Evolutionary conservation across 352 stramenopile genomes (phyloP).

Genomic region (Phytophthora megakarya): DNA sequence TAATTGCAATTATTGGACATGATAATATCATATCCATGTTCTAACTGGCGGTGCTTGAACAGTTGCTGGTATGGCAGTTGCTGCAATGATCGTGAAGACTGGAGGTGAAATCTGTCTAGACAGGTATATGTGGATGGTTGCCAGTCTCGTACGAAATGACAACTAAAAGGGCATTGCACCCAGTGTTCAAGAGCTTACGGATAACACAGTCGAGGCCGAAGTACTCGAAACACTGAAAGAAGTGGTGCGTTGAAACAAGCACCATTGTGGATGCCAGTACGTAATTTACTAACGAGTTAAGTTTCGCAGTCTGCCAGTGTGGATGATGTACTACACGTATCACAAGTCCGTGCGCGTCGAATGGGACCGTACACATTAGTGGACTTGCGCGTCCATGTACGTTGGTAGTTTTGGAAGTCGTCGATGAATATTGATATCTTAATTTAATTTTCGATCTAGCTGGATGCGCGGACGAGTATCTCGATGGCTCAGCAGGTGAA

Average conservation of each 20-base stretch:
- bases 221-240: slow-evolving; percentile 75
- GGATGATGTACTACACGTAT: slow-evolving; percentile 79
- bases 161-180: too few relatives aligned
- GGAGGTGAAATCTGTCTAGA: slow-evolving; percentile 84
- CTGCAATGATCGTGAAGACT: slow-evolving; percentile 90
- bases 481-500: slow-evolving; percentile 82
- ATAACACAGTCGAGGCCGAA: slow-evolving; percentile 84
- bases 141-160: too few relatives aligned
- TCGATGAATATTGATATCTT: not conserved
- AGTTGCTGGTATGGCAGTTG: slow-evolving; percentile 85
- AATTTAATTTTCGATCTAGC: slow-evolving; percentile 26
- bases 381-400: slow-evolving; percentile 83
- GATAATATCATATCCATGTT: not conserved
- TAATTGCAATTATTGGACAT: not conserved
- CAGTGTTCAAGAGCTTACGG: slow-evolving; percentile 83
- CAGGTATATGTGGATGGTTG: slow-evolving; percentile 38
- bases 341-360: slow-evolving; percentile 78
- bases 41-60: not conserved
- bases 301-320: slow-evolving; percentile 68
- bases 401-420: slow-evolving; percentile 18
- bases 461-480: slow-evolving; percentile 80
- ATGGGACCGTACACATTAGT: slow-evolving; percentile 90
- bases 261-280: not conserved
- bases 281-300: not conserved
- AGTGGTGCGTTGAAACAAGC: slow-evolving; percentile 48